These are phyloP conservation scores for Teratosphaeria viscida DNA, from an alignment of 2,329 filamentous ascomycete genomes.

Conservation along the genomic window DNA sequence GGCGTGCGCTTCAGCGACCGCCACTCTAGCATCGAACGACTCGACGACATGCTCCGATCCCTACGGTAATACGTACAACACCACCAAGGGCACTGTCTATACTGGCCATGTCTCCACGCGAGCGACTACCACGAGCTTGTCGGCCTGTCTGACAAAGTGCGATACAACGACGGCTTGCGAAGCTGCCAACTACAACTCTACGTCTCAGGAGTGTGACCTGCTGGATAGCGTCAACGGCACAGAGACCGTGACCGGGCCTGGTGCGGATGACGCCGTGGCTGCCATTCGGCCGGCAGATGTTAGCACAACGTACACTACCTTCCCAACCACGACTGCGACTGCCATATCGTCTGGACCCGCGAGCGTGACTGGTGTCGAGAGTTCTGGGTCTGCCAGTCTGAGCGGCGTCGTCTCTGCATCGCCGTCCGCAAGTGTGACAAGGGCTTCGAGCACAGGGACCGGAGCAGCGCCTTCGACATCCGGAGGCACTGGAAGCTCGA, in stretches of 20 bases:
- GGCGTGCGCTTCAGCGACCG: not conserved
- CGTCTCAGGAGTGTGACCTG: conserved; percentile 12
- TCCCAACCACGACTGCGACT: too few species aligned
- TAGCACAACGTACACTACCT: too few species aligned
- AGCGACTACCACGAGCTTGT: conserved; percentile 10
- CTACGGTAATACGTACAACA: conserved; percentile 14
- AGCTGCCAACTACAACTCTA: conserved; percentile 15
- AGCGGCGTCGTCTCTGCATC: too few species aligned
- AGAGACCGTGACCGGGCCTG: conserved; percentile 7
- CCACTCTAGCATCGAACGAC: conserved; percentile 8
- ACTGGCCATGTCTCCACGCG: conserved; percentile 11
- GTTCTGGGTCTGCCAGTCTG: too few species aligned
- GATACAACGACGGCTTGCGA: too few species aligned
- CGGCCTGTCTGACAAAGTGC: conserved; percentile 8
- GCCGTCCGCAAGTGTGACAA: too few species aligned
- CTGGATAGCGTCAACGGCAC: conserved; percentile 15
- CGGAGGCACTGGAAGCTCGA: too few species aligned
- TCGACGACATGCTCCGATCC: conserved; percentile 9
- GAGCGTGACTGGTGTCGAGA: too few species aligned
- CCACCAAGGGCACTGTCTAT: conserved; percentile 12
- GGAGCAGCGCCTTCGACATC: too few species aligned
- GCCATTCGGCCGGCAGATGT: too few species aligned
- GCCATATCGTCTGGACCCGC: too few species aligned
- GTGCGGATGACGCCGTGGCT: not conserved
- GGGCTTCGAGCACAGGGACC: too few species aligned